These are phyloP conservation scores for Trichoderma polysporum DNA, from an alignment of 2,329 filamentous ascomycete species.

Conservation along the genomic window DNA sequence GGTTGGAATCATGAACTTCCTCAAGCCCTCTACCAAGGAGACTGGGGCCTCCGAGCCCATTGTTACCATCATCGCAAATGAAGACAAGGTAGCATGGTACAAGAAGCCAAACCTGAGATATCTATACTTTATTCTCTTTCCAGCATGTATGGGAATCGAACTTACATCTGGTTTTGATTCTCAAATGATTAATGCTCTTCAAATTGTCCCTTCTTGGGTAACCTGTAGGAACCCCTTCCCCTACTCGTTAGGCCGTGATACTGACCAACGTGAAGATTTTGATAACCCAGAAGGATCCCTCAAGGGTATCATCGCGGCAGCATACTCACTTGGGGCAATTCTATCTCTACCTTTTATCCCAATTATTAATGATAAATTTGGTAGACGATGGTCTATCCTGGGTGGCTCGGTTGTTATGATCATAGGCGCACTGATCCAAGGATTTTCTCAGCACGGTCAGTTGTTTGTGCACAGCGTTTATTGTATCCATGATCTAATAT, in stretches of 20 bases:
- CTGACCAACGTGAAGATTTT: not conserved
- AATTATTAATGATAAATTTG: slow-evolving; percentile 1
- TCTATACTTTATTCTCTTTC: slow-evolving; percentile 7
- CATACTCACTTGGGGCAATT: slow-evolving; percentile 4
- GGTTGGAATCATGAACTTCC: not conserved
- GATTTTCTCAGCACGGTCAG: slow-evolving; percentile 1
- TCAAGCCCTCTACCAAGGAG: not conserved
- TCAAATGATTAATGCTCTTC: slow-evolving; percentile 6
- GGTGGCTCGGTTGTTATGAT: slow-evolving; percentile 1
- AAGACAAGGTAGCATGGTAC: slow-evolving; percentile 4
- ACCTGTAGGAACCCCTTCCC: not conserved
- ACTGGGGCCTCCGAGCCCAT: slow-evolving; percentile 1
- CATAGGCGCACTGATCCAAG: not conserved
- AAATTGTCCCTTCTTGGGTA: slow-evolving; percentile 10
- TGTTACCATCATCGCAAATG: not conserved
- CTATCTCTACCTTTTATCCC: slow-evolving; percentile 6
- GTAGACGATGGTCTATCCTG: not conserved
- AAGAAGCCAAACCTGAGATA: slow-evolving; percentile 7
- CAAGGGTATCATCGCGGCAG: not conserved
- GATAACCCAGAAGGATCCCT: not conserved
- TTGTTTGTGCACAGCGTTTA: rapidly evolving
- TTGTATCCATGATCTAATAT: not conserved
- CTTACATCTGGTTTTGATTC: slow-evolving; percentile 8
- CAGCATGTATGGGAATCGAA: slow-evolving; percentile 7
- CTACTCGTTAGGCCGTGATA: no score